A percentile compares a stretch with the other conserved stretches of the same genome.
These are phyloP conservation scores for Emydomyces testavorans DNA, from an alignment of 2,329 filamentous ascomycete species.

Conservation along the genomic window DNA sequence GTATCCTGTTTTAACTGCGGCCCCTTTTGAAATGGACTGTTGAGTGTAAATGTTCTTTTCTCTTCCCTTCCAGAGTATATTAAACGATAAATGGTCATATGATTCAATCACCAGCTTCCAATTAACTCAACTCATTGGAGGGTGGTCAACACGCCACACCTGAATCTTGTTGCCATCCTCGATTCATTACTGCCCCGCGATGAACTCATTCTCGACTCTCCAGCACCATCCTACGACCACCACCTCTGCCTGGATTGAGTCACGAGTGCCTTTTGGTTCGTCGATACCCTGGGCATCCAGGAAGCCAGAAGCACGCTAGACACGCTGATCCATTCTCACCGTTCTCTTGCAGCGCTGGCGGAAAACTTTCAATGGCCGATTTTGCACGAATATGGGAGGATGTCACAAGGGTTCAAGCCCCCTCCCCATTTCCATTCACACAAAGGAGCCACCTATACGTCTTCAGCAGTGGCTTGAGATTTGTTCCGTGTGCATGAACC, in stretches of 20 bases:
- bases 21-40: too few relatives aligned
- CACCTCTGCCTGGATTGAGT: neutral
- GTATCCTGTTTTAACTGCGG: slow-evolving; percentile 1
- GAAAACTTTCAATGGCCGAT: neutral
- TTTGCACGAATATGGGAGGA: slow-evolving; percentile 1
- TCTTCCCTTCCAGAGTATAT: too few relatives aligned
- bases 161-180: slow-evolving; percentile 3
- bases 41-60: too few relatives aligned
- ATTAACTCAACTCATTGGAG: neutral
- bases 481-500: neutral
- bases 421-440: neutral
- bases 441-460: neutral
- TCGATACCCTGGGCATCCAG: neutral
- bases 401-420: slow-evolving; percentile 2
- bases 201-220: slow-evolving; percentile 1
- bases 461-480: neutral
- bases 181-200: neutral
- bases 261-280: neutral
- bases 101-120: slow-evolving; percentile 10
- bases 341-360: neutral
- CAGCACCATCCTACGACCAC: neutral
- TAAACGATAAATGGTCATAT: neutral
- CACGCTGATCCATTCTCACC: neutral
- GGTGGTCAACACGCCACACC: slow-evolving; percentile 8
- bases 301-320: slow-evolving; percentile 1